Base-by-base conservation (phyloP, 139 green algal genomes). In the Chlorella vulgaris region DNA sequence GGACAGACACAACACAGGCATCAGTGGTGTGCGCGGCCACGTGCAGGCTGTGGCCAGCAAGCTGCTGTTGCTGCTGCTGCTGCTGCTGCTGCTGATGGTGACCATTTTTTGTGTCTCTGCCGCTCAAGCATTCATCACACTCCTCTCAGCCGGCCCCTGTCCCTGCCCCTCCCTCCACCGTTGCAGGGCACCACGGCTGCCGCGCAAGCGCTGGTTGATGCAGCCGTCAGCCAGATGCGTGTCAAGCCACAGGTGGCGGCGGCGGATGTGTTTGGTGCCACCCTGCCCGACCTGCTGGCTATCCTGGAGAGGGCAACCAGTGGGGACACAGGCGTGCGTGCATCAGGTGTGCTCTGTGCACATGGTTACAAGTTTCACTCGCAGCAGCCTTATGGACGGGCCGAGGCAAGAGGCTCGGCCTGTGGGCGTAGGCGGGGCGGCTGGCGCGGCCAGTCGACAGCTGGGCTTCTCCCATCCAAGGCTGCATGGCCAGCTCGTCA, bases 201-300 rank as follows among this genome's bases (percentile, higher is more conserved):
- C 21, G 84, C 85, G 3, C 53, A 84, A 39, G 82, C 73, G n/a
- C 70, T 83, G 26, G 83, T 82, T 1, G 35, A 69, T 2, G 53
- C 66, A 10, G 86, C n/a, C n/a, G n/a, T n/a, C 78, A 10, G 39
- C 76, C 5, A n/a, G 51, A 0, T 43, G 35, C n/a, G 84, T 94
- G 77, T 2, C 22, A 4, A 83, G 18, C 85, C 87, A 8, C 55
- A 13, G 68, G 68, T 75, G 40, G 68, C 42, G 13, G 10, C 26
- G 35, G 47, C 28, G 8, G 53, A 79, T 5, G 73, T 79, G 33
- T 79, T 79, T 62, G 43, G 38, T 0, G 50, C 63, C 62, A 75
- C 40, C 29, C 84, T 50, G 82, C 83, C 75, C 5, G 88, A 91
- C 43, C 66, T 91, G 42, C 65, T 88, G 35, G 55, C 82, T 13